Conservation (phyloP, 208 protist species). For the Leishmania gerbilli region DNA sequence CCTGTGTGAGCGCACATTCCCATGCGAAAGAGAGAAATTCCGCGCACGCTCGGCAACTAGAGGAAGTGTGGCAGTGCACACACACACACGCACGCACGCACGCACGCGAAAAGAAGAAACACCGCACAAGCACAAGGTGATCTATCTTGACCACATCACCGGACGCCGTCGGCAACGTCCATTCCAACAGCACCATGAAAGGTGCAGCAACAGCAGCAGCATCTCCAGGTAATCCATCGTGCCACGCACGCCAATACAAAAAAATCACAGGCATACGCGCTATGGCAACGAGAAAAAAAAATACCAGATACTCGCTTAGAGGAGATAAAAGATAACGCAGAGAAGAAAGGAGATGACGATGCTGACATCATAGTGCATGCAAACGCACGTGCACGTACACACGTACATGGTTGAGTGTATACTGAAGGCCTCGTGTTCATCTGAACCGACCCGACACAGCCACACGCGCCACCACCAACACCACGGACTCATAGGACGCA, state of each 20-base stretch:
- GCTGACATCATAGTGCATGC: background rate
- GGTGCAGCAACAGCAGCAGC: background rate
- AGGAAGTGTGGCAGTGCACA: background rate
- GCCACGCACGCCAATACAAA: background rate
- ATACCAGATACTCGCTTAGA: background rate
- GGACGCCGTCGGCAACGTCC: background rate
- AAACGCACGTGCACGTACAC: background rate
- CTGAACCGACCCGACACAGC: background rate
- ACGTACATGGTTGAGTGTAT: background rate
- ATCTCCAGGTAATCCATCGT: background rate
- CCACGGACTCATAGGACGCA: background rate
- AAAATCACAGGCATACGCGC: conserved; percentile 5
- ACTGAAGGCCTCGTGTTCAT: background rate
- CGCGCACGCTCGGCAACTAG: background rate
- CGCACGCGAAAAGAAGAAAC: background rate
- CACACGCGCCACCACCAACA: background rate
- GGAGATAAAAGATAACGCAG: conserved; percentile 20
- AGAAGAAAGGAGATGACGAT: background rate
- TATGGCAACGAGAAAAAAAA: background rate
- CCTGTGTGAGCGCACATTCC: too few relatives aligned
- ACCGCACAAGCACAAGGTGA: background rate
- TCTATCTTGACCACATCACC: background rate
- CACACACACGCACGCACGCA: background rate
- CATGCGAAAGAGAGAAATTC: background rate
- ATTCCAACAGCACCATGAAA: background rate